These are phyloP conservation scores for Scedosporium boydii DNA, from an alignment of 2,329 filamentous ascomycete species.

Conservation along the genomic window DNA sequence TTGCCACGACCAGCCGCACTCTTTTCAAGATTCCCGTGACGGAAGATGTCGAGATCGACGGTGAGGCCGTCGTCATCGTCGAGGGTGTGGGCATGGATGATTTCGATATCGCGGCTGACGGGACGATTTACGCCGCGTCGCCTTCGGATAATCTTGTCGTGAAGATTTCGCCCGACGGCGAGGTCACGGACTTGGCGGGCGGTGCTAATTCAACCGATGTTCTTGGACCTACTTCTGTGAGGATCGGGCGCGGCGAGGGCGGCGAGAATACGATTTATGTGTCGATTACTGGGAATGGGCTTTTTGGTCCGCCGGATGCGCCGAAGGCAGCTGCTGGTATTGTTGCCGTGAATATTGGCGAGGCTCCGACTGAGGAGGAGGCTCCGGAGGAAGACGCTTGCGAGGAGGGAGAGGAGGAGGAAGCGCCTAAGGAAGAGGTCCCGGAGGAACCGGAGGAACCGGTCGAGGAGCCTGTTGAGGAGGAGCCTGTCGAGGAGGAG, in stretches of 20 bases:
- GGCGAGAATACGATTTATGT: slow-evolving; percentile 5
- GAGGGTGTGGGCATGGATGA: slow-evolving; percentile 2
- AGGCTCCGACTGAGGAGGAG: neutral
- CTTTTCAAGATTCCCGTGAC: slow-evolving; percentile 6
- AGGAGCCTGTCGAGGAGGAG: neutral
- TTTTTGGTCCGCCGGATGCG: neutral
- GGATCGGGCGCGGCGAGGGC: neutral
- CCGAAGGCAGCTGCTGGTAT: neutral
- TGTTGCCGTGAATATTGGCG: neutral
- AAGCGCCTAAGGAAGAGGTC: neutral
- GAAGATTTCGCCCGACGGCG: neutral
- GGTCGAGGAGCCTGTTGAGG: neutral
- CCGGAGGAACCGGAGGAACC: neutral
- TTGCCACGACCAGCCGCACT: neutral
- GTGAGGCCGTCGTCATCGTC: neutral
- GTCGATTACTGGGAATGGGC: slow-evolving; percentile 5
- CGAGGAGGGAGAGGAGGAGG: neutral
- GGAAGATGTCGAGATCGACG: neutral
- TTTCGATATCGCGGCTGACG: slow-evolving; percentile 5
- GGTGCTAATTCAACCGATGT: neutral
- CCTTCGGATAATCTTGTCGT: neutral
- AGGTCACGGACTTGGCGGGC: neutral
- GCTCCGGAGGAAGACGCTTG: neutral
- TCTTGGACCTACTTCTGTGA: slow-evolving; percentile 1
- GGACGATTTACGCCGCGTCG: slow-evolving; percentile 4